Evolutionary conservation across 1,284 basidiomycete species (phyloP).

Genomic region (Rhodotorula sp.): DNA sequence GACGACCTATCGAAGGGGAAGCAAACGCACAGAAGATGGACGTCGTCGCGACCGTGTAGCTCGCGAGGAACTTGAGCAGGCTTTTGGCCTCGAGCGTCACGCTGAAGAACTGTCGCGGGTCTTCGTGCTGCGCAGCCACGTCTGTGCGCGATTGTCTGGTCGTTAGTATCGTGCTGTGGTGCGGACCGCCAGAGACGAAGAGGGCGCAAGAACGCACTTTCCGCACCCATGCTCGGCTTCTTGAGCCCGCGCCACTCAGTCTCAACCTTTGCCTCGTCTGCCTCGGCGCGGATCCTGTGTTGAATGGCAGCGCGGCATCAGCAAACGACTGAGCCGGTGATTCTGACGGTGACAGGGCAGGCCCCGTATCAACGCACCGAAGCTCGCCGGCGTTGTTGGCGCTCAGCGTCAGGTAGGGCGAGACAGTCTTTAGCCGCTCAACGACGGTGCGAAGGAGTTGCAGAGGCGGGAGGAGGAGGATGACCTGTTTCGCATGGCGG

Average conservation of each 20-base stretch:
- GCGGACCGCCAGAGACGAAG: background rate
- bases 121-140: constrained; percentile 16
- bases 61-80: constrained; percentile 47
- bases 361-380: too few species aligned
- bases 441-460: constrained; percentile 46
- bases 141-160: background rate
- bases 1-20: background rate
- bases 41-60: constrained; percentile 46
- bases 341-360: too few species aligned
- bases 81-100: constrained; percentile 48
- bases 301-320: background rate
- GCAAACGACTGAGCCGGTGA: background rate
- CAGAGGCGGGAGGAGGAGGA: constrained; percentile 48
- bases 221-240: constrained; percentile 40
- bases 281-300: constrained; percentile 30
- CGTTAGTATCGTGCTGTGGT: background rate
- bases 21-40: constrained; percentile 46
- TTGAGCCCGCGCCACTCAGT: constrained; percentile 48
- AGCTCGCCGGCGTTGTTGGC: constrained; percentile 38
- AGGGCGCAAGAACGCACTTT: constrained; percentile 7
- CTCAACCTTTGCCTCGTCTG: constrained; percentile 46
- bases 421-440: constrained; percentile 48
- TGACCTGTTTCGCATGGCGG: constrained; percentile 35
- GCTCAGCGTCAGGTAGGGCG: constrained; percentile 31
- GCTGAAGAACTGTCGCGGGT: constrained; percentile 32